A percentile compares a stretch with the other conserved stretches of the same genome.
phyloP scores from a whole-genome alignment of 306 rosid genomes.

The Lathyrus tuberosus region DNA sequence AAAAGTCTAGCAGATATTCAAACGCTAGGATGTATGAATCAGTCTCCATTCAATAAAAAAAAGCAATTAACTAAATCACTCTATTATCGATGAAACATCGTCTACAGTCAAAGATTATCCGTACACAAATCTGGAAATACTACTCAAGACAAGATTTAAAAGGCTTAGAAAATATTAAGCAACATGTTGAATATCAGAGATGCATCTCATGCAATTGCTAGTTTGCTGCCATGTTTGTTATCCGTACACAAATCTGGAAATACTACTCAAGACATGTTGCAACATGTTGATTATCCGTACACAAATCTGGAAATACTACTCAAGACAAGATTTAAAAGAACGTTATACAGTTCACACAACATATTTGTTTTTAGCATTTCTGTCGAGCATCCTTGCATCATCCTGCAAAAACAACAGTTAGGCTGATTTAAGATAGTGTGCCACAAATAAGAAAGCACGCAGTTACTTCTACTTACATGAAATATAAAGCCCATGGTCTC shows the following conservation, averaged over 20 bases:
- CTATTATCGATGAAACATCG: constrained; percentile 24
- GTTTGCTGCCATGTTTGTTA: constrained; percentile 24
- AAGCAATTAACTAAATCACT: constrained; percentile 26
- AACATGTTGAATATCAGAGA: not conserved
- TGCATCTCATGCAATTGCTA: constrained; percentile 9
- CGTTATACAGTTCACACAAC: constrained; percentile 47
- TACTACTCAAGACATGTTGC: too few species aligned
- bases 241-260: too few species aligned
- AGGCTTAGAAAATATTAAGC: constrained; percentile 27
- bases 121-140: constrained; percentile 21
- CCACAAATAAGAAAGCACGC: not conserved
- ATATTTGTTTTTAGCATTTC: constrained; percentile 60
- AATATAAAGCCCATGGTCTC: constrained; percentile 76
- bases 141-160: not conserved
- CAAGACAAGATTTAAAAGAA: not conserved
- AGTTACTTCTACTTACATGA: constrained; percentile 61
- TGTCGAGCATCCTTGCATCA: constrained; percentile 67
- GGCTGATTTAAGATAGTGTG: not conserved
- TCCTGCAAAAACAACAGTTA: constrained; percentile 54
- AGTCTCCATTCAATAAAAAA: not conserved
- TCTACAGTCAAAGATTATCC: constrained; percentile 11
- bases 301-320: too few species aligned
- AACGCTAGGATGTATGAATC: not conserved
- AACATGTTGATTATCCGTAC: too few species aligned
- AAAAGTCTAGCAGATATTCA: not conserved